phyloP scores from a whole-genome alignment of 257 asterid genomes.

The Nemophila menziesii region DNA sequence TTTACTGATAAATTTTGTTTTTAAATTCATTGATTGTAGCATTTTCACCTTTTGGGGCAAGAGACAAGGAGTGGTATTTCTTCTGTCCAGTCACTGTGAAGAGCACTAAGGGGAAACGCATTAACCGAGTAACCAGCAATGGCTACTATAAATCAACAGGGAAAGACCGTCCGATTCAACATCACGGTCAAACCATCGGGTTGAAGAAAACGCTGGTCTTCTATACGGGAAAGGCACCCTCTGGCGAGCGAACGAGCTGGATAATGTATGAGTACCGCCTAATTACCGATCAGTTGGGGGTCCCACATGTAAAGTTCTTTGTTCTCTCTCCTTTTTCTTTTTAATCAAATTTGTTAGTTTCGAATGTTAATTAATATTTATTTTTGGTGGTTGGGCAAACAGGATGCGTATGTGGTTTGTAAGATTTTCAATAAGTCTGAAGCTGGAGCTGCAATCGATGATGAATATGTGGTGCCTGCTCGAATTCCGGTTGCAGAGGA shows the following conservation, averaged over 20 bases:
- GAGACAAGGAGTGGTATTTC: conserved; percentile 94
- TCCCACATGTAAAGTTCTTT: conserved; percentile 90
- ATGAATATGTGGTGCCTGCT: no score
- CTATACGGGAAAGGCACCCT: conserved; percentile 93
- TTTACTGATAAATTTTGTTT: conserved; percentile 5
- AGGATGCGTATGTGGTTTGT: no score
- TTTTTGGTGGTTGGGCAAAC: no score
- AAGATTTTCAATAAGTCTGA: no score
- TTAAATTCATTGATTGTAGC: conserved; percentile 30
- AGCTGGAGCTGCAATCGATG: no score
- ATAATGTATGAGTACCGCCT: conserved; percentile 96
- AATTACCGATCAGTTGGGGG: conserved; percentile 70
- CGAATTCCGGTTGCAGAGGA: no score
- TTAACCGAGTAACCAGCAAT: conserved; percentile 88
- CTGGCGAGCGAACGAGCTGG: conserved; percentile 92
- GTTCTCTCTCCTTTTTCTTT: no score
- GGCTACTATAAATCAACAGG: conserved; percentile 98
- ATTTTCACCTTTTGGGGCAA: conserved; percentile 58
- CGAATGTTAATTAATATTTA: no score
- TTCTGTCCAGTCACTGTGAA: conserved; percentile 88
- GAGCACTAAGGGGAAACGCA: conserved; percentile 90
- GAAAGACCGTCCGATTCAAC: conserved; percentile 71
- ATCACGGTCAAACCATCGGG: conserved; percentile 52
- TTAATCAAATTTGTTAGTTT: no score
- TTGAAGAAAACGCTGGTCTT: conserved; percentile 91